A percentile compares a stretch with the other conserved stretches of the same genome.
Conservation (phyloP, 2,329 filamentous ascomycete genomes). For the Lachnellula hyalina region DNA sequence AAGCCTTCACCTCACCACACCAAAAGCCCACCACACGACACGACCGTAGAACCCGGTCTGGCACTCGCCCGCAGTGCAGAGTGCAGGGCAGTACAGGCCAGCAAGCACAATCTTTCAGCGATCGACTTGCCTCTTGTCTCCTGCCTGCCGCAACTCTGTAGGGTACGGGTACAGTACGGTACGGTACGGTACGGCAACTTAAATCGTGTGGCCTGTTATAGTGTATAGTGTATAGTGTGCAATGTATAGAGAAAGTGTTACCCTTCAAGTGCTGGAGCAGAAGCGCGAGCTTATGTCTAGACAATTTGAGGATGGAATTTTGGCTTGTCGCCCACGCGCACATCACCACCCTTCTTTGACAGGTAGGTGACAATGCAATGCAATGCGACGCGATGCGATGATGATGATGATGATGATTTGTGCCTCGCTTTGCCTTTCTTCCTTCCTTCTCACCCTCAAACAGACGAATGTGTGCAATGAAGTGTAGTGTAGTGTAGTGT, state of each 20-base stretch:
- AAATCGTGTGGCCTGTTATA: constrained; percentile 2
- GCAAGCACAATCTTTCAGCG: not conserved
- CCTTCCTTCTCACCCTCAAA: constrained; percentile 12
- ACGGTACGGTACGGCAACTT: constrained; percentile 1
- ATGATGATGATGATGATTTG: not conserved
- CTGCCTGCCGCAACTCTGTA: not conserved
- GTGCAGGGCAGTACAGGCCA: not conserved
- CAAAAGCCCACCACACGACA: not conserved
- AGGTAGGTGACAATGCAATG: no score
- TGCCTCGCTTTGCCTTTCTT: not conserved
- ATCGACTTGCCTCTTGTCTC: not conserved
- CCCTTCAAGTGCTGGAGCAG: constrained; percentile 8
- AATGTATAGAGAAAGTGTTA: not conserved
- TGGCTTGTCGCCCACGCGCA: not conserved
- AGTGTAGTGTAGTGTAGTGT: constrained; percentile 19
- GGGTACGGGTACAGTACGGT: not conserved
- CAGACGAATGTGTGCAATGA: constrained; percentile 15
- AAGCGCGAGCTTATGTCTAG: constrained; percentile 22
- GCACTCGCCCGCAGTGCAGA: not conserved
- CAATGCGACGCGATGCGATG: not conserved
- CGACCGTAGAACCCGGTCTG: not conserved
- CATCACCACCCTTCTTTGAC: not conserved
- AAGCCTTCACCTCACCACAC: no score
- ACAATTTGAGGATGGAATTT: constrained; percentile 5
- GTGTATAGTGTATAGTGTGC: not conserved